phyloP scores from a whole-genome alignment of 108 stramenopile genomes.

The Chaetoceros muelleri region DNA sequence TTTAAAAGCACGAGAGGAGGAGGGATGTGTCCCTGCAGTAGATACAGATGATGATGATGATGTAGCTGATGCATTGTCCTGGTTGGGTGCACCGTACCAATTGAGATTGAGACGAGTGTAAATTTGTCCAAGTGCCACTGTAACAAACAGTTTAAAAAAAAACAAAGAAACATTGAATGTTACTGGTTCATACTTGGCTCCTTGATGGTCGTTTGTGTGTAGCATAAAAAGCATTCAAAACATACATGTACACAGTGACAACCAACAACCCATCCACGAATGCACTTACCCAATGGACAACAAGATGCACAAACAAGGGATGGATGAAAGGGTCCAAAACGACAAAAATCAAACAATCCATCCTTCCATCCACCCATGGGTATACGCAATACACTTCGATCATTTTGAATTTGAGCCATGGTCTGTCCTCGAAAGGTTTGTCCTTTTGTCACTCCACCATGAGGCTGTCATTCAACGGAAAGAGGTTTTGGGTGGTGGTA shows the following conservation, averaged over 20 bases:
- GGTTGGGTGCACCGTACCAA: conserved; percentile 12
- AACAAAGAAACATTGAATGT: too few relatives aligned
- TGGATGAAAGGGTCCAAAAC: conserved; percentile 12
- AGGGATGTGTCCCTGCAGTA: too few relatives aligned
- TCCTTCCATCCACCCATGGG: conserved; percentile 21
- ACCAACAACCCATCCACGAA: background rate
- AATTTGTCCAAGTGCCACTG: conserved; percentile 29
- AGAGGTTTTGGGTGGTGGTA: too few relatives aligned
- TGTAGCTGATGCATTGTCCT: conserved; percentile 4
- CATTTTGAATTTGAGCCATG: background rate
- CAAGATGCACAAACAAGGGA: conserved; percentile 12
- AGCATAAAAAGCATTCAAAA: too few relatives aligned
- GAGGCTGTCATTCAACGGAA: too few relatives aligned
- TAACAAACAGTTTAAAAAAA: background rate
- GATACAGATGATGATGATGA: conserved; percentile 8
- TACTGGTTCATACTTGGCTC: too few relatives aligned
- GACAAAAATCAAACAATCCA: conserved; percentile 18
- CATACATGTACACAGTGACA: background rate
- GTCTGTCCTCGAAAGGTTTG: conserved; percentile 29
- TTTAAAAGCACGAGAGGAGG: conserved; percentile 3
- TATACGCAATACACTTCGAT: conserved; percentile 1
- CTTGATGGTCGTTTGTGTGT: too few relatives aligned
- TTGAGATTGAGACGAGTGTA: conserved; percentile 33
- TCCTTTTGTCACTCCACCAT: conserved; percentile 44
- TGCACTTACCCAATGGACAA: conserved; percentile 11